phyloP scores from a whole-genome alignment of 106 monocot genomes.

The Iris macrosiphon region DNA sequence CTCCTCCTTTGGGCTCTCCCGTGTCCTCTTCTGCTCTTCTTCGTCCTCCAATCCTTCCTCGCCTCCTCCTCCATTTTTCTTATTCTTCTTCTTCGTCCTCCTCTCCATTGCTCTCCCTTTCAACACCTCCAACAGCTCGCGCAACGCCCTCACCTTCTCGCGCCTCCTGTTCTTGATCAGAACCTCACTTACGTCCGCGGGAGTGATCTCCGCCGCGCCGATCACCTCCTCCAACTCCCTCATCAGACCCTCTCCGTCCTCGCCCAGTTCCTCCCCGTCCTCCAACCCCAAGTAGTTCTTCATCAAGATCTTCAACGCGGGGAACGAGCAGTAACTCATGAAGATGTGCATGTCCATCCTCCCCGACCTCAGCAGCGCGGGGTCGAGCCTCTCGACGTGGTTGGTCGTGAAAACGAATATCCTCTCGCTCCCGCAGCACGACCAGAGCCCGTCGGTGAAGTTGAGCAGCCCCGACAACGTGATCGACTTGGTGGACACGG shows the following conservation, averaged over 20 bases:
- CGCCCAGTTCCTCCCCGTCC: conserved; percentile 4
- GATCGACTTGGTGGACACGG: conserved; percentile 14
- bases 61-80: neutral
- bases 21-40: conserved; percentile 49
- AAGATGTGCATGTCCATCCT: conserved; percentile 88
- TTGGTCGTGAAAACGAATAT: conserved; percentile 86
- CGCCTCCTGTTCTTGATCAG: conserved; percentile 59
- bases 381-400: conserved; percentile 63
- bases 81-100: neutral
- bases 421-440: conserved; percentile 79
- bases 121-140: conserved; percentile 33
- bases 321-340: conserved; percentile 71
- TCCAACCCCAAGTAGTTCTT: conserved; percentile 54
- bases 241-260: conserved; percentile 6
- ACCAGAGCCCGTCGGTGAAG: conserved; percentile 86
- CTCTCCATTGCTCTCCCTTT: conserved; percentile 18
- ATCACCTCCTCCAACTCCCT: conserved; percentile 41
- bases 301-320: conserved; percentile 58
- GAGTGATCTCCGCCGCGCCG: conserved; percentile 55
- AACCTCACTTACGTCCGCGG: conserved; percentile 81
- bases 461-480: conserved; percentile 74
- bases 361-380: conserved; percentile 67
- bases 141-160: conserved; percentile 31
- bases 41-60: conserved; percentile 4
- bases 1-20: conserved; percentile 52